Evolutionary conservation across 768 basidiomycete genomes (phyloP), one percentile per base, ranked within the genome.

Genomic region (Tricholoma hemisulphureum): DNA sequence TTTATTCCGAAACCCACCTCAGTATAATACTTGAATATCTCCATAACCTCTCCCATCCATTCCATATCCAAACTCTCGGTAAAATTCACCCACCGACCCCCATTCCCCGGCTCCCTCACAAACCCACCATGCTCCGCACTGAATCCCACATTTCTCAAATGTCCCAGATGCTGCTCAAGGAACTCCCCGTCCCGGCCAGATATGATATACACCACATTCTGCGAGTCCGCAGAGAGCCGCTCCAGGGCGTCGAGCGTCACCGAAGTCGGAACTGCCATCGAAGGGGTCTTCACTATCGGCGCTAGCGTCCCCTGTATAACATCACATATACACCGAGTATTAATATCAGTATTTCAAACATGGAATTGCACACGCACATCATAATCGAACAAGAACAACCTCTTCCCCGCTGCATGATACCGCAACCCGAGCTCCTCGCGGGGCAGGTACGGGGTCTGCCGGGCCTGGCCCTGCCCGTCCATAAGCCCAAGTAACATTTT

Each of bases 121-220:
- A 98, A 98, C 23, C 89, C 90, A 10, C 96, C 96, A 68, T 99
- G 96, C 74, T 99, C 96, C 20, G 96, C 96, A 18, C 87, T 90
- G 81, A 98, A 90, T 11, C 96, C 96, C 6, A 99, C 79, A 49
- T 82, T 79, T 62, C 75, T 73, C 57, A 99, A 77, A 71, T 93
- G 88, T 1, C 95, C 96, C 20, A 98, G 82, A 67, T 98, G 94
- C 65, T 89, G 82, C 68, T 94, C 91, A 14, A 99, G 79, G 83
- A 99, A 99, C 52, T 76, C 89, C 51, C 88, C 87, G 69, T 98
- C 96, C 26, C 96, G 92, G 1, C 96, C 96, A 0, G 95, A 97
- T 71, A 99, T 97, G 72, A 99, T 94, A 77, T 94, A 98, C 54
- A 98, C 95, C 41, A 97, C 63, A 73, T 99, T 99, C 66, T 79